Evolutionary conservation across 768 basidiomycete species (phyloP), one percentile per base, ranked within the genome.

Genomic region (Gloeophyllum trabeum): DNA sequence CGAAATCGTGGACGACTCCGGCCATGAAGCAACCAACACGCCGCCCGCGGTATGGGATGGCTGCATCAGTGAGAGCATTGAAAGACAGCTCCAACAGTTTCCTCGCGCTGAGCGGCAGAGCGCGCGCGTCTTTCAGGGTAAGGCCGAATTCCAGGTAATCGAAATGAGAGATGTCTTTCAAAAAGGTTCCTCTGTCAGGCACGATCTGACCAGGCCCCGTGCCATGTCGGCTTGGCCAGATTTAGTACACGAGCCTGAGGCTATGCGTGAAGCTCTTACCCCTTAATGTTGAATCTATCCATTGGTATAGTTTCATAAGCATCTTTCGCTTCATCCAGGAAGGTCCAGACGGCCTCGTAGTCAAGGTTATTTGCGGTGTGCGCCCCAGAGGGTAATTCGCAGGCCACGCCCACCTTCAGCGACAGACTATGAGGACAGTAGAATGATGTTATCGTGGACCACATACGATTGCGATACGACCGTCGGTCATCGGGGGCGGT

Each of bases 31-130:
- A 63, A 1, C 69, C 69, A 21, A 71, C 62, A 10, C 62, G 63
- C 20, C 57, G 56, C 16, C 59, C 60, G 39, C 70, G 57, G 44
- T 63, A 70, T 46, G 71, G 61, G 30, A 72, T 63, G 5, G 69
- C 71, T 1, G 71, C 68, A 47, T 73, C 71, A 36, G 65, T 58
- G 14, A 73, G 55, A 2, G 65, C 64, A 21, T 63, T 51, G 49
- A 69, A 69, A 2, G 60, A 47, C 16, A 57, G 49, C 39, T 69
- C 66, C 10, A 69, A 45, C 12, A 66, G 55, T 46, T 61, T 62
- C 21, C 67, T 50, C 2, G 62, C 59, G 14, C 52, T 52, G 16
- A 58, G 43, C 1, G 60, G 53, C 61, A 67, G 62, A n/a, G 54
- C 42, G 3, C 45, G 44, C 0, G 63, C 64, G 44, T 66, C 66